Percentiles rank a stretch among this genome's conserved stretches.
These are phyloP conservation scores for Trichophyton simii DNA, from an alignment of 2,329 filamentous ascomycete species.

Conservation along the genomic window DNA sequence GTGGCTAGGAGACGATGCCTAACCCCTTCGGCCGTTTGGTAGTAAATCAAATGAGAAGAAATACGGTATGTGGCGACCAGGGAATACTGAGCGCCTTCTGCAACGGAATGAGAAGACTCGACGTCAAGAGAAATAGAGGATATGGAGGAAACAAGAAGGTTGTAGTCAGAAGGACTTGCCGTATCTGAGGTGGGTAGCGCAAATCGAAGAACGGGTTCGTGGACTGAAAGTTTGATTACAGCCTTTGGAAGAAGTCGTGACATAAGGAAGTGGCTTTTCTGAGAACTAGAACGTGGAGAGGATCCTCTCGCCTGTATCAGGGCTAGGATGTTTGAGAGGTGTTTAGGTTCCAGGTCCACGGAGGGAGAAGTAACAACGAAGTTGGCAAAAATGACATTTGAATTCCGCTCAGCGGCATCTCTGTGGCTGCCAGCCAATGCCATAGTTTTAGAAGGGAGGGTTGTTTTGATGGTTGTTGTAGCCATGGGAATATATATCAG, in stretches of 20 bases:
- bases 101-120: constrained; percentile 84
- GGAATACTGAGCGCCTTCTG: constrained; percentile 76
- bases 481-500: constrained; percentile 94
- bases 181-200: constrained; percentile 65
- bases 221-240: constrained; percentile 87
- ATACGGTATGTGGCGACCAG: constrained; percentile 70
- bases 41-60: constrained; percentile 81
- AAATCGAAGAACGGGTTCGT: constrained; percentile 88
- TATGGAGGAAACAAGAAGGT: constrained; percentile 87
- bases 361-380: constrained; percentile 93
- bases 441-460: constrained; percentile 84
- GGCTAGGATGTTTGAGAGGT: constrained; percentile 72
- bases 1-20: constrained; percentile 80
- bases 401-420: constrained; percentile 73
- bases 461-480: constrained; percentile 88
- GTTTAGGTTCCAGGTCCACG: constrained; percentile 80
- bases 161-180: constrained; percentile 61
- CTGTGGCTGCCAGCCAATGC: constrained; percentile 59
- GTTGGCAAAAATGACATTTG: constrained; percentile 93
- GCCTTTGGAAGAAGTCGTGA: constrained; percentile 89
- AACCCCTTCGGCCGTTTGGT: constrained; percentile 72
- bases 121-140: constrained; percentile 87
- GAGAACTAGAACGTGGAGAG: constrained; percentile 34
- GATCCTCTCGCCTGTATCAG: constrained; percentile 49
- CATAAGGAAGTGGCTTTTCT: constrained; percentile 52